Conservation (phyloP, 345 rosid genomes). For the Eucalyptus guilfoylei region DNA sequence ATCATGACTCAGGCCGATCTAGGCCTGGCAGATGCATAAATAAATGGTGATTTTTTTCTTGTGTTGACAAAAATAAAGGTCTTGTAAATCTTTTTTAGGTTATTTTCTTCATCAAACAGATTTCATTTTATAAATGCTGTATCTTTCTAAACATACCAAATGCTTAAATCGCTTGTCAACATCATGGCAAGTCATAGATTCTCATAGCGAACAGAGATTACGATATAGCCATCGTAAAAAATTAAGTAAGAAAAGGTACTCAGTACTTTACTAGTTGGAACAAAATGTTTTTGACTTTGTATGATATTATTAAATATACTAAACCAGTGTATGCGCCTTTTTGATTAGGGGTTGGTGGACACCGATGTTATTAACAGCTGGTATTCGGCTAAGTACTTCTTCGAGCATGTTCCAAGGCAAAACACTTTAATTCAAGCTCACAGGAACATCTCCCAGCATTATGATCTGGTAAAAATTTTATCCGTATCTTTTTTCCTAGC, state of each 20-base stretch:
- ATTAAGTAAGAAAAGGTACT: slow-evolving; percentile 48
- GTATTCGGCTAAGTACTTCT: slow-evolving; percentile 67
- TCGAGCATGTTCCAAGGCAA: slow-evolving; percentile 59
- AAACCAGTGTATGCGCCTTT: background rate
- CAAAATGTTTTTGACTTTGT: background rate
- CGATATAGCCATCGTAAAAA: slow-evolving; percentile 21
- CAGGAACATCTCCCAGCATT: slow-evolving; percentile 83
- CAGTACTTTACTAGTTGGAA: background rate
- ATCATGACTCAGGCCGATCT: too few species aligned
- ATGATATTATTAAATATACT: background rate
- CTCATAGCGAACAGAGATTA: slow-evolving; percentile 63
- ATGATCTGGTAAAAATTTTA: slow-evolving; percentile 53
- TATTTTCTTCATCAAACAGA: background rate
- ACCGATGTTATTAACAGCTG: slow-evolving; percentile 61
- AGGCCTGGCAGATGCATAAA: too few species aligned
- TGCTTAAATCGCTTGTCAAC: background rate
- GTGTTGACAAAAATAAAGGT: too few species aligned
- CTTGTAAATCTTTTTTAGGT: too few species aligned
- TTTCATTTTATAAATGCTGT: background rate
- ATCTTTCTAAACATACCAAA: background rate
- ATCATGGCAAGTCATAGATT: slow-evolving; percentile 22
- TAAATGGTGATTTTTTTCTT: too few species aligned
- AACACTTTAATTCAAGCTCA: slow-evolving; percentile 89
- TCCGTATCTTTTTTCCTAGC: too few species aligned
- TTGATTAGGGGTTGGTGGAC: slow-evolving; percentile 93